Evolutionary conservation across 352 stramenopile genomes (phyloP), one percentile per base, ranked within the genome.

Genomic region (Pythium scleroteichum): DNA sequence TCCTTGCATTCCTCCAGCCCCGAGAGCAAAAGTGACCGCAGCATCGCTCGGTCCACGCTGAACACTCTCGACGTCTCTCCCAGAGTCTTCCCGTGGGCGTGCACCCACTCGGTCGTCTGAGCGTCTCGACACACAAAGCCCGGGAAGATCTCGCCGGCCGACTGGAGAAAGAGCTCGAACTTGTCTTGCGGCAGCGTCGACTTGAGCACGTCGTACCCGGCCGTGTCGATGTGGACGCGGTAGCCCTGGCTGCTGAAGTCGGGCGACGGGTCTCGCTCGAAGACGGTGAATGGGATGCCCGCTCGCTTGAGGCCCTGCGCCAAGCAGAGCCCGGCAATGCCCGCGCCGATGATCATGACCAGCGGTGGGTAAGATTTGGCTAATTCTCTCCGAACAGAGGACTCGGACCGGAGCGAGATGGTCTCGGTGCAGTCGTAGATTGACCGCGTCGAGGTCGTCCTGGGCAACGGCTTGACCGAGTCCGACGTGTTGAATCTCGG

Each of bases 221-320:
- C 58, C n/a, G 44, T 74, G 65, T 88, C 78, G 59, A 88, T 83
- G 24, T 71, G 76, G 44, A 88, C 62, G 7, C 79, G 76, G 54
- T 86, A 88, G 12, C 79, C 79, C 19, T 89, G 79, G 10, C 75
- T 75, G 2, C 70, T 71, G 42, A 79, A 82, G 57, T 83, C 83
- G 7, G 75, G 69, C 6, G 78, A 72, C 20, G 75, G 75, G n/a
- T 87, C 78, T 20, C 78, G 68, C 33, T 87, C 78, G 38, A 85
- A 87, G 20, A 87, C 68, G 0, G 78, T 87, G 64, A 87, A 85
- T 1, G 71, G 71, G 60, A 87, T 80, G 39, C 73, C 75, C n/a
- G 70, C 26, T 32, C 81, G 80, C 48, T 78, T 76, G 52, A 87
- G 73, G 0, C 75, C 78, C 55, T 87, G 75, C 0, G 78, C 78